Percentiles rank a stretch among this genome's conserved stretches.
phyloP scores from a whole-genome alignment of 1,284 basidiomycete genomes.

The Leucoagaricus sp. region DNA sequence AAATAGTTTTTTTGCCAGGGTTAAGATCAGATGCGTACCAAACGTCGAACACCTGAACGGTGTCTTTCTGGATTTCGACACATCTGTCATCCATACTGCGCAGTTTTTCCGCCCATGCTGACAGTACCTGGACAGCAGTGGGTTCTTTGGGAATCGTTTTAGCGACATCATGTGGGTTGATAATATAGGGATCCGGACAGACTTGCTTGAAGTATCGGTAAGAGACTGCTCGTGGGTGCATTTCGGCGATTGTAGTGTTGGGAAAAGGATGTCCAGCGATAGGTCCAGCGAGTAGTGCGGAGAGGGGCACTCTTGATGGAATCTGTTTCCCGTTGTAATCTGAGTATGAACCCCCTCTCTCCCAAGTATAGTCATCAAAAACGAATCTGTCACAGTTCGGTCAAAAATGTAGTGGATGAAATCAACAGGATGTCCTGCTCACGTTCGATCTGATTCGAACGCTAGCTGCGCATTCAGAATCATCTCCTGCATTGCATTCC shows the following conservation, averaged over 20 bases:
- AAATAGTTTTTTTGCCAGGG: background rate
- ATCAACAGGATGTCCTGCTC: no score
- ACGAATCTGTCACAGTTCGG: slow-evolving; percentile 33
- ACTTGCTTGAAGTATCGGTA: slow-evolving; percentile 40
- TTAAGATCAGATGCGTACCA: slow-evolving; percentile 38
- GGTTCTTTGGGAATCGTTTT: slow-evolving; percentile 23
- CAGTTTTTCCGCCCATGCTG: slow-evolving; percentile 41
- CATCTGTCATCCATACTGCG: slow-evolving; percentile 41
- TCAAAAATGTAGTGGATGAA: no score
- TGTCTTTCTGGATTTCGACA: slow-evolving; percentile 37
- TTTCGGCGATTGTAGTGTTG: slow-evolving; percentile 17
- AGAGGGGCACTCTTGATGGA: slow-evolving; percentile 26
- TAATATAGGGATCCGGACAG: slow-evolving; percentile 35
- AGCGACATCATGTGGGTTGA: slow-evolving; percentile 27
- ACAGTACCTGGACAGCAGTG: slow-evolving; percentile 32
- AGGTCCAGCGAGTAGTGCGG: slow-evolving; percentile 27
- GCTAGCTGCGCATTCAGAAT: slow-evolving; percentile 52
- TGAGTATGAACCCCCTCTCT: slow-evolving; percentile 7
- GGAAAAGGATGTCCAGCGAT: slow-evolving; percentile 26
- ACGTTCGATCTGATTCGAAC: slow-evolving; percentile 46
- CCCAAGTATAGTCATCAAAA: slow-evolving; percentile 12
- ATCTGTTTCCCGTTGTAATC: slow-evolving; percentile 13
- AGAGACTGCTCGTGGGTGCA: slow-evolving; percentile 43
- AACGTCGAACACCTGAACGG: slow-evolving; percentile 43
- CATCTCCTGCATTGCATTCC: slow-evolving; percentile 59